Evolutionary conservation across 352 stramenopile species (phyloP).

Genomic region (Phytophthora brassicae): DNA sequence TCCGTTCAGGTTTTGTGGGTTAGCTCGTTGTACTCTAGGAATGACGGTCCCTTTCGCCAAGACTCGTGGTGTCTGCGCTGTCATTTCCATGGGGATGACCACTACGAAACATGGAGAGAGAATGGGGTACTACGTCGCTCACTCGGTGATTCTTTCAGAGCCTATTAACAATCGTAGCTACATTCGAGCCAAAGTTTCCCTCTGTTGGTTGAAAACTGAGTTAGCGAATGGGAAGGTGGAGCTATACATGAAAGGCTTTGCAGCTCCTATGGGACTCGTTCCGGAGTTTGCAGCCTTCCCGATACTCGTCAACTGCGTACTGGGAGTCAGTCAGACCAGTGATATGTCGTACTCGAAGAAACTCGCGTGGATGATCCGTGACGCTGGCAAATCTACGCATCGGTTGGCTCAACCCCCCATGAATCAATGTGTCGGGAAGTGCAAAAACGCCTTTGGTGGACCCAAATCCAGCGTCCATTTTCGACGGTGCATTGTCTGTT

Average conservation of each 20-base stretch:
- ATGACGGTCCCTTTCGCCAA: conserved; percentile 35
- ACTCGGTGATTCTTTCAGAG: conserved; percentile 58
- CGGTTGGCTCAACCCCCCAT: conserved; percentile 6
- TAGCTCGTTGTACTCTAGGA: conserved; percentile 41
- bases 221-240: conserved; percentile 37
- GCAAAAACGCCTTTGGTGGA: conserved; percentile 30
- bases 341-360: conserved; percentile 42
- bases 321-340: conserved; percentile 39
- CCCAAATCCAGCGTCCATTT: conserved; percentile 23
- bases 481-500: conserved; percentile 36
- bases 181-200: conserved; percentile 43
- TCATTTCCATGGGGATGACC: conserved; percentile 45
- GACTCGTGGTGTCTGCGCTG: conserved; percentile 41
- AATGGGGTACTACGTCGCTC: conserved; percentile 46
- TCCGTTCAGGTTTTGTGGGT: conserved; percentile 60
- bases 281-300: conserved; percentile 33
- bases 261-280: conserved; percentile 33
- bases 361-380: conserved; percentile 52
- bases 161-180: conserved; percentile 22
- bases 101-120: conserved; percentile 47
- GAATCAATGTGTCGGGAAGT: conserved; percentile 32
- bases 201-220: conserved; percentile 47
- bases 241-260: conserved; percentile 43
- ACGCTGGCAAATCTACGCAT: conserved; percentile 11
- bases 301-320: conserved; percentile 36